Evolutionary conservation across 305 asterid genomes (phyloP), one percentile per base, ranked within the genome.

Genomic region (Andrographis paniculata): DNA sequence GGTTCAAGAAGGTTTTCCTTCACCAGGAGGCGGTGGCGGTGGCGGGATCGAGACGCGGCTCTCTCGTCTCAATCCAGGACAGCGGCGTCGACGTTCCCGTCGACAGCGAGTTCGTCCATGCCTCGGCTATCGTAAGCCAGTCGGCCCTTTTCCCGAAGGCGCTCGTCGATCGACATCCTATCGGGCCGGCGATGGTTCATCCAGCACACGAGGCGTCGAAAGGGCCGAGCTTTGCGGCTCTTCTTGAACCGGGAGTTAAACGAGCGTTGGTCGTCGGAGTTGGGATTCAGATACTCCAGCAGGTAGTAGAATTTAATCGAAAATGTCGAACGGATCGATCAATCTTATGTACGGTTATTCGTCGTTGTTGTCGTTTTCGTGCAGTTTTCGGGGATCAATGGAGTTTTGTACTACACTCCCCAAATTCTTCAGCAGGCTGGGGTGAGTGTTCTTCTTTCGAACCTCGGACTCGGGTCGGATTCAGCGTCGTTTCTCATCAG

Each of bases 391-490:
- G 97, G 97, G 35, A 87, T 87, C 76, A 87, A 87, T 17, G 95
- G 94, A 14, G 95, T 87, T 49, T 53, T 87, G 71, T 84, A 87
- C 77, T 87, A 87, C 70, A 81, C 95, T 13, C 97, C 97, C 38
- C 97, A 87, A 73, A 84, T 87, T 65, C 94, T 87, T 27, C 63
- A 75, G 60, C 94, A 87, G 75, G 97, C 95, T 13, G 97, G 97
- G 0, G 97, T 87, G 0, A 81, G 56, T 4, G 92, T 84, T 59
- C 85, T 87, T 53, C 83, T 87, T 41, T 67, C 87, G 16, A 78
- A 72, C 69, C 84, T 84, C 17, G 94, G 95, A 40, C 17, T 87
- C 17, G 71, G 80, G 41, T 72, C 97, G 11, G 72, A 68, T 47
- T 78, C 97, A 4, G 78, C 94, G 8, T 76, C 92, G 51, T 84